phyloP scores from a whole-genome alignment of 225 moss, liverwort and hornwort species.

The Ulota crispa region DNA sequence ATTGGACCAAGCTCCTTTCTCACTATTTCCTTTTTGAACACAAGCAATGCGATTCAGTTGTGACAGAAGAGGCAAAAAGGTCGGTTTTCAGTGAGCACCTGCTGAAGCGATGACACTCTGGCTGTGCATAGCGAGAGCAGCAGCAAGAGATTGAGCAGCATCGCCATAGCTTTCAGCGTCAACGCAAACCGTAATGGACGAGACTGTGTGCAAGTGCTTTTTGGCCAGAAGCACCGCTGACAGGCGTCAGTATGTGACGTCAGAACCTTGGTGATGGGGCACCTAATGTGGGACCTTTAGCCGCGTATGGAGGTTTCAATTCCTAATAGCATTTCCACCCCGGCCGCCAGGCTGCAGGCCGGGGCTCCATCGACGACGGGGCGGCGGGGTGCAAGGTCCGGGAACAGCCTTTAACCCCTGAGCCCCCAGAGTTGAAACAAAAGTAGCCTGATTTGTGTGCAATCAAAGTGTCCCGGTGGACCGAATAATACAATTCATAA shows the following conservation, averaged over 20 bases:
- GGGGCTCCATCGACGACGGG: too few species aligned
- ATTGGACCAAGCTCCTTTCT: background rate
- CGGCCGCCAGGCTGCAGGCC: too few species aligned
- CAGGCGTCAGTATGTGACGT: background rate
- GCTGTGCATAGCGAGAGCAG: background rate
- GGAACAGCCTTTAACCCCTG: too few species aligned
- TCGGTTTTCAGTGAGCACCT: conserved; percentile 17
- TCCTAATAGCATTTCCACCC: too few species aligned
- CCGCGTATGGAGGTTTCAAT: background rate
- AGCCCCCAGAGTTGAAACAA: too few species aligned
- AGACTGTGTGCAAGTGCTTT: background rate
- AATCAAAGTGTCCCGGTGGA: too few species aligned
- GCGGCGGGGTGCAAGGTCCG: too few species aligned
- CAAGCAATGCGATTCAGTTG: background rate
- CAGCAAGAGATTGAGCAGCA: conserved; percentile 19
- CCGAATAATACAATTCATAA: too few species aligned
- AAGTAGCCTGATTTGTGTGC: too few species aligned
- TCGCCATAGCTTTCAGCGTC: conserved; percentile 24
- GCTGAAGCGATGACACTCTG: conserved; percentile 18
- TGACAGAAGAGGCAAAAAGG: background rate
- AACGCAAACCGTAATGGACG: background rate
- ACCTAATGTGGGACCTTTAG: background rate
- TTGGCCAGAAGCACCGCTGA: background rate
- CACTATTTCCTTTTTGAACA: background rate
- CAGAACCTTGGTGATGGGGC: background rate